Percentiles rank a stretch among this genome's conserved stretches.
phyloP scores from a whole-genome alignment of 176 grass and related monocot genomes.

The Typha latifolia region DNA sequence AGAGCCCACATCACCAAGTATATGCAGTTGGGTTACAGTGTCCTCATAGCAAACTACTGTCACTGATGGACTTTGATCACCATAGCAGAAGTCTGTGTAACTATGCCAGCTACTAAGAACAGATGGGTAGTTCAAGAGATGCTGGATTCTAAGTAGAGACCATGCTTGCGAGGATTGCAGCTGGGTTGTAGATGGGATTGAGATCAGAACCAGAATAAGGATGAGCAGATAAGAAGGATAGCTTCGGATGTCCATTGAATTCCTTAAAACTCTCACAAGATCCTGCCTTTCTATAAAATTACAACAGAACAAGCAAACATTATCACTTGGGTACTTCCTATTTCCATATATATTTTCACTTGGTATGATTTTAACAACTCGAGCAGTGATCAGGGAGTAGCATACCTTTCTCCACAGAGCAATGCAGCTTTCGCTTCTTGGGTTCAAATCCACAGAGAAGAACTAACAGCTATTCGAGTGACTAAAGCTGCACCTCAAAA shows the following conservation, averaged over 20 bases:
- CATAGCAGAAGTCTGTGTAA: slow-evolving; percentile 69
- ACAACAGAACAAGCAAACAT: neutral
- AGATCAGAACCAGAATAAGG: slow-evolving; percentile 41
- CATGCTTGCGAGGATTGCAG: slow-evolving; percentile 57
- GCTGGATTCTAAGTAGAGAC: slow-evolving; percentile 81
- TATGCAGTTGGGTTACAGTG: slow-evolving; percentile 81
- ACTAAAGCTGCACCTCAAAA: neutral
- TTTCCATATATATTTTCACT: neutral
- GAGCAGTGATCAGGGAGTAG: neutral
- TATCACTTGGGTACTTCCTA: neutral
- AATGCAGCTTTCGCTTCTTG: neutral
- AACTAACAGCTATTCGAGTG: neutral
- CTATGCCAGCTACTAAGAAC: slow-evolving; percentile 64
- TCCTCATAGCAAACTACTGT: slow-evolving; percentile 82
- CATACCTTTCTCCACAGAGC: neutral
- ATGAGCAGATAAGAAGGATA: slow-evolving; percentile 21
- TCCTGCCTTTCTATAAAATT: neutral
- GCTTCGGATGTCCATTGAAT: slow-evolving; percentile 6
- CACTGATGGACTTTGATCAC: slow-evolving; percentile 17
- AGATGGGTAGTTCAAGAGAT: slow-evolving; percentile 45
- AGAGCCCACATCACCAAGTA: slow-evolving; percentile 32
- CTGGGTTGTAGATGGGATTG: slow-evolving; percentile 41
- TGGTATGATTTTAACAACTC: neutral
- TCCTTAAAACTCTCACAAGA: neutral
- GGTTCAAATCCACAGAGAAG: neutral